Percentiles rank a stretch among this genome's conserved stretches.
Evolutionary conservation across 2,329 filamentous ascomycete genomes (phyloP).

Genomic region (Neonectria coccinea): DNA sequence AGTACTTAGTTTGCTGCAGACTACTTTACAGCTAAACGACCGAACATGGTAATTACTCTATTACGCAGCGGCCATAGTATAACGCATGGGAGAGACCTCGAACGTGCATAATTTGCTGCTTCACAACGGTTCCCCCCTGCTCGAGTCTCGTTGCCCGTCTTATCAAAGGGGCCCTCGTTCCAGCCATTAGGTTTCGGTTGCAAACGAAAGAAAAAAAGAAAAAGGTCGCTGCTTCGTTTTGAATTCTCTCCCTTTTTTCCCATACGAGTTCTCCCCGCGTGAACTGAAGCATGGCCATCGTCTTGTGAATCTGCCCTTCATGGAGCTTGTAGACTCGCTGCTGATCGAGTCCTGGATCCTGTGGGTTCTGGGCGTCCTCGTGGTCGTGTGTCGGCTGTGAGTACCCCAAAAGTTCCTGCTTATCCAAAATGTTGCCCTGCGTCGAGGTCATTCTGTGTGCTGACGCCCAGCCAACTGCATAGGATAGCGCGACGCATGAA

Average conservation of each 20-base stretch:
- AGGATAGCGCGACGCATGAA: slow-evolving; percentile 49
- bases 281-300: slow-evolving; percentile 4
- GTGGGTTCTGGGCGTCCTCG: slow-evolving; percentile 42
- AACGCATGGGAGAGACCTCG: neutral
- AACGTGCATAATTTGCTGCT: neutral
- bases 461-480: slow-evolving; percentile 4
- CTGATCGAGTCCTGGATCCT: slow-evolving; percentile 49
- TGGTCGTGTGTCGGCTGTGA: slow-evolving; percentile 45
- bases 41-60: neutral
- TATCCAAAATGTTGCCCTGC: neutral
- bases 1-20: no score
- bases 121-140: slow-evolving; percentile 7
- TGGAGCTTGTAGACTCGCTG: slow-evolving; percentile 44
- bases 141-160: neutral
- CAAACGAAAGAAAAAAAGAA: neutral
- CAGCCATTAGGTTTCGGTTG: neutral
- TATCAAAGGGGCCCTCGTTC: slow-evolving; percentile 4
- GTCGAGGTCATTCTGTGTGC: neutral
- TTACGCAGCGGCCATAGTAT: neutral
- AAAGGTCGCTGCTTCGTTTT: neutral
- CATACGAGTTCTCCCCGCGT: neutral
- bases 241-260: neutral
- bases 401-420: slow-evolving; percentile 2
- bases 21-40: no score
- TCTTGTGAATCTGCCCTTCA: slow-evolving; percentile 21